phyloP scores from a whole-genome alignment of 805 yeast species.

The Teunomyces gatunensis region DNA sequence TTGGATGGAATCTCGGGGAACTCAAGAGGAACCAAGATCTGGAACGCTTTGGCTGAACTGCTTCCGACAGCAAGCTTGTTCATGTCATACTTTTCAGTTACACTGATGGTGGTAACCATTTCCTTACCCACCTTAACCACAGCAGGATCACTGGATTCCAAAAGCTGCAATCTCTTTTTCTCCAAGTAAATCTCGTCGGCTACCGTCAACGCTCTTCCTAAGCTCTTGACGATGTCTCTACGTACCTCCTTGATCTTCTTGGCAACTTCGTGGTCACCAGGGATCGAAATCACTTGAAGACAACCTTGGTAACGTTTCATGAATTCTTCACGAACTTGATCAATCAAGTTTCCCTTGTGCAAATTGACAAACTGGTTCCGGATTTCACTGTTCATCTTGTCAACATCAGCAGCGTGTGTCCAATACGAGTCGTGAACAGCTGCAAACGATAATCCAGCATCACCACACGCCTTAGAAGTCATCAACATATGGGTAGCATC shows the following conservation, averaged over 20 bases:
- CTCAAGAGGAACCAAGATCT: constrained; percentile 62
- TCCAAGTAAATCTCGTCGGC: constrained; percentile 77
- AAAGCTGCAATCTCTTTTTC: constrained; percentile 53
- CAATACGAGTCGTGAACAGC: constrained; percentile 97
- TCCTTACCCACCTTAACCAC: constrained; percentile 47
- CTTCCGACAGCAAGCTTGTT: constrained; percentile 20
- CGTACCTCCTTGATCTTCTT: constrained; percentile 48
- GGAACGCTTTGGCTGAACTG: constrained; percentile 26
- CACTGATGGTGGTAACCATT: constrained; percentile 70
- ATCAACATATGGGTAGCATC: constrained; percentile 97
- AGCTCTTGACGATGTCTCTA: constrained; percentile 42
- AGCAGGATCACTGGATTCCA: constrained; percentile 51
- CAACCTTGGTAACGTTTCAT: constrained; percentile 74
- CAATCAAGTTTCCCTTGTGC: constrained; percentile 72
- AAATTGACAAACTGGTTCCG: constrained; percentile 78
- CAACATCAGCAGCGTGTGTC: constrained; percentile 91
- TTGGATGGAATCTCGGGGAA: constrained; percentile 73
- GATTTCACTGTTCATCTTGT: constrained; percentile 62
- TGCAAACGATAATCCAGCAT: constrained; percentile 69
- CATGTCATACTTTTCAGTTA: constrained; percentile 38
- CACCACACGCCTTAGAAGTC: constrained; percentile 77
- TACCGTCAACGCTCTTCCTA: constrained; percentile 57
- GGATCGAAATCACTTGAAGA: constrained; percentile 58
- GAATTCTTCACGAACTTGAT: constrained; percentile 72
- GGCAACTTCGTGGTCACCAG: constrained; percentile 51